Evolutionary conservation across 78 protist genomes (phyloP).

Genomic region (Dictyostelium capitatum): DNA sequence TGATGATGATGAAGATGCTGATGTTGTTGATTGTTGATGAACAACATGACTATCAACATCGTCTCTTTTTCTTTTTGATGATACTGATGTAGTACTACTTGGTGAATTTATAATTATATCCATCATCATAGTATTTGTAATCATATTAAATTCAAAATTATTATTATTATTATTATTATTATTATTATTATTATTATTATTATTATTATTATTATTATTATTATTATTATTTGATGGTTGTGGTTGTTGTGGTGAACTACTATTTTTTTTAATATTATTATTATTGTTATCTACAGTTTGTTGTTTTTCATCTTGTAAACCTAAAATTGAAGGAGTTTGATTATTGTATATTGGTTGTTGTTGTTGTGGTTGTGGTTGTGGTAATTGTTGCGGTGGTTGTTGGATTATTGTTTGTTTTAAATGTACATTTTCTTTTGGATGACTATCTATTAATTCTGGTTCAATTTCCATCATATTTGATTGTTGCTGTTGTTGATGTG

Average conservation of each 20-base stretch:
- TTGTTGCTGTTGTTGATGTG: neutral
- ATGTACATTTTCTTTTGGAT: too few relatives aligned
- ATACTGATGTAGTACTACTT: slow-evolving; percentile 13
- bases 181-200: neutral
- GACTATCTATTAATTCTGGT: too few relatives aligned
- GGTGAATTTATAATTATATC: slow-evolving; percentile 46
- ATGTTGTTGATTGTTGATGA: too few relatives aligned
- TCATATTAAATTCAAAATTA: slow-evolving; percentile 7
- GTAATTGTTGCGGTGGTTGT: neutral
- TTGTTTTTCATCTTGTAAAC: neutral
- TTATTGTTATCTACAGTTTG: neutral
- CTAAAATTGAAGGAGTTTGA: neutral
- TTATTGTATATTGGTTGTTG: neutral
- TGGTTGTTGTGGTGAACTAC: neutral
- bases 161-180: neutral
- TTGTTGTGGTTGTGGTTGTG: neutral
- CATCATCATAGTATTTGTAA: neutral
- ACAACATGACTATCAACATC: neutral
- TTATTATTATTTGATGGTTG: neutral
- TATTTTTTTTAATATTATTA: too few relatives aligned
- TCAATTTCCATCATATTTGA: too few relatives aligned
- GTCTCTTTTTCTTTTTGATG: neutral
- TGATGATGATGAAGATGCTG: too few relatives aligned
- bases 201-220: neutral
- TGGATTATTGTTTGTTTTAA: too few relatives aligned